phyloP scores from a whole-genome alignment of 306 rosid species.

The Casuarina equisetifolia region DNA sequence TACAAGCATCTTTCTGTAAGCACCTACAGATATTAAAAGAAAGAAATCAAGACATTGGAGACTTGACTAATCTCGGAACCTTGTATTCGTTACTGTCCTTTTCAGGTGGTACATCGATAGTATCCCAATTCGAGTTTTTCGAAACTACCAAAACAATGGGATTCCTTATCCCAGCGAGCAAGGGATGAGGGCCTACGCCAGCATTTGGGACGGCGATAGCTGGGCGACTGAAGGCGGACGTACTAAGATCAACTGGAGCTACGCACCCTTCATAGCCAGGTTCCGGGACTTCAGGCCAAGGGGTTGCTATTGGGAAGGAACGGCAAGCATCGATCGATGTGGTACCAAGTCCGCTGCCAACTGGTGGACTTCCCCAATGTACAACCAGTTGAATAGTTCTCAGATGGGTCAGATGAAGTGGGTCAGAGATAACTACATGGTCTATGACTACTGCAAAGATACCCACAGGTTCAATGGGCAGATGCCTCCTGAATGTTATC shows the following conservation, averaged over 20 bases:
- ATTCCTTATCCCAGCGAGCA: conserved; percentile 69
- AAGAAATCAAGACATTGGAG: too few species aligned
- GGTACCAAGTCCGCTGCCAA: conserved; percentile 42
- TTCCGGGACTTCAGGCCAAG: conserved; percentile 57
- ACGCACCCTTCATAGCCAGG: conserved; percentile 65
- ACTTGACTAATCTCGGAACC: too few species aligned
- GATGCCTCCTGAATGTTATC: conserved; percentile 57
- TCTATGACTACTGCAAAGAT: conserved; percentile 79
- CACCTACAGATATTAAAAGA: too few species aligned
- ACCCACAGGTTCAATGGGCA: conserved; percentile 50
- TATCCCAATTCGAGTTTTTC: conserved; percentile 65
- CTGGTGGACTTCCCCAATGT: conserved; percentile 67
- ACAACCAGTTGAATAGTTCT: conserved; percentile 41
- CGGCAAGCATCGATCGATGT: conserved; percentile 49
- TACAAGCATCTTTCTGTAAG: background rate
- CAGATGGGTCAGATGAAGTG: conserved; percentile 51
- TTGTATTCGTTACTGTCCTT: background rate
- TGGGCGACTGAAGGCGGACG: conserved; percentile 90
- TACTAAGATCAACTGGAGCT: conserved; percentile 57
- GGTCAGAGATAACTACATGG: conserved; percentile 59
- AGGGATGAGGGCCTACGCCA: conserved; percentile 70
- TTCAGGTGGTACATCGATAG: conserved; percentile 80
- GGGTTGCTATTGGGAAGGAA: conserved; percentile 75
- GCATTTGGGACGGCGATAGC: conserved; percentile 70
- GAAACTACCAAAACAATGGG: conserved; percentile 58